Conservation (phyloP, 805 yeast species). For the Torulaspora maleeae region DNA sequence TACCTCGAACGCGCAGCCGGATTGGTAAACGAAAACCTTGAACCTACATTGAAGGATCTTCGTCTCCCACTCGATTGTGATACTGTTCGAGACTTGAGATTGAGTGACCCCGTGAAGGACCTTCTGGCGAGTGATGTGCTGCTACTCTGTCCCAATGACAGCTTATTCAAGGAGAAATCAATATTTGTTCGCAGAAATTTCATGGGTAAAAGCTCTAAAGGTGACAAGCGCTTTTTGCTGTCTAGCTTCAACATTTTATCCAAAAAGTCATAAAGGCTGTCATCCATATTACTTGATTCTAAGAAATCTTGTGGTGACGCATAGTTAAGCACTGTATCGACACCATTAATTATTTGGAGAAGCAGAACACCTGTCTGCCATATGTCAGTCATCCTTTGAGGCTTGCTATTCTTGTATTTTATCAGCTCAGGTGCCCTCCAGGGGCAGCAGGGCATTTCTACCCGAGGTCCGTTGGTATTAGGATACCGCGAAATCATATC, state of each 20-base stretch:
- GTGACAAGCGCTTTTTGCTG: conserved; percentile 70
- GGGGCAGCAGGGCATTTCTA: conserved; percentile 21
- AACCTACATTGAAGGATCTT: conserved; percentile 41
- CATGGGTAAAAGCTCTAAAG: conserved; percentile 78
- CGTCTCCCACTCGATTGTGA: conserved; percentile 32
- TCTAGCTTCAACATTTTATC: conserved; percentile 58
- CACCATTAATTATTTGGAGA: conserved; percentile 59
- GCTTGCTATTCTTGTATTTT: conserved; percentile 39
- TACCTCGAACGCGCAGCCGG: conserved; percentile 56
- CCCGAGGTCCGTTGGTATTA: conserved; percentile 27
- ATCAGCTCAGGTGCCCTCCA: conserved; percentile 83
- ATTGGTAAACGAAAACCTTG: conserved; percentile 35
- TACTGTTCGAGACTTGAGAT: conserved; percentile 17
- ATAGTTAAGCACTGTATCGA: conserved; percentile 49
- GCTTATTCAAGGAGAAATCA: conserved; percentile 33
- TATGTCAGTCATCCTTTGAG: conserved; percentile 80
- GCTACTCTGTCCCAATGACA: conserved; percentile 21
- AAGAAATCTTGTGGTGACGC: conserved; percentile 64
- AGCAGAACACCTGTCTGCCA: conserved; percentile 89
- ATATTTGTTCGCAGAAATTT: conserved; percentile 75
- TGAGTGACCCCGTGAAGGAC: conserved; percentile 10
- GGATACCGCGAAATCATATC: conserved; percentile 40
- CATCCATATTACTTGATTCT: conserved; percentile 43
- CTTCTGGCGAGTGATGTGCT: conserved; percentile 7
- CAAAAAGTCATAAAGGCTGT: conserved; percentile 61